A percentile compares a stretch with the other conserved stretches of the same genome.
These are phyloP conservation scores for Setaria viridis DNA, from an alignment of 202 grass and related monocot genomes.

Conservation along the genomic window DNA sequence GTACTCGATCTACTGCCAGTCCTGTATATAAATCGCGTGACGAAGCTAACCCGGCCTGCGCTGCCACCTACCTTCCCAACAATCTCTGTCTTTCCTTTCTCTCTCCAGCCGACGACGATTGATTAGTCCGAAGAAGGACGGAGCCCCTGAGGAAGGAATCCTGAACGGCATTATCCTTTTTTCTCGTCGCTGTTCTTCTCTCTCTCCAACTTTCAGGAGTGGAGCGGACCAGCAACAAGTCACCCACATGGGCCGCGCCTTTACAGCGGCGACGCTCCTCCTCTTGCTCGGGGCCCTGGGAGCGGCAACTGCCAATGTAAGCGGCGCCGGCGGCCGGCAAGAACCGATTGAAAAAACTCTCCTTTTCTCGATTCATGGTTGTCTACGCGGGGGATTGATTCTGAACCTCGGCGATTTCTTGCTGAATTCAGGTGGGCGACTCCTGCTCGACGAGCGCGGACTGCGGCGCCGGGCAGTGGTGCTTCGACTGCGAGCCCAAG, in stretches of 20 bases:
- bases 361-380: not conserved
- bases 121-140: conserved; percentile 11
- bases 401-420: not conserved
- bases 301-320: conserved; percentile 53
- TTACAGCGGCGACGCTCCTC: conserved; percentile 7
- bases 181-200: not conserved
- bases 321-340: not conserved
- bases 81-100: conserved; percentile 1
- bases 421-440: conserved; percentile 55
- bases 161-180: conserved; percentile 5
- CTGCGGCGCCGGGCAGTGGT: conserved; percentile 84
- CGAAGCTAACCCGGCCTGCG: not conserved
- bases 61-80: not conserved
- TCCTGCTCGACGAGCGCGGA: conserved; percentile 58
- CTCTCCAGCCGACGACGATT: not conserved
- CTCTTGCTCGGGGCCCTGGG: not conserved
- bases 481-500: conserved; percentile 72
- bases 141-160: conserved; percentile 26
- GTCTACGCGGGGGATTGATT: not conserved
- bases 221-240: not conserved
- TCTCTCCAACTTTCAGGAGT: not conserved
- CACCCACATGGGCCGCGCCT: conserved; percentile 39
- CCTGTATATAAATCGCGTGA: conserved; percentile 25
- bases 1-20: not conserved
- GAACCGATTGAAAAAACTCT: not conserved